A percentile compares a stretch with the other conserved stretches of the same genome.
Conservation (phyloP, 805 yeast genomes). For the Cyberlindnera maritima region DNA sequence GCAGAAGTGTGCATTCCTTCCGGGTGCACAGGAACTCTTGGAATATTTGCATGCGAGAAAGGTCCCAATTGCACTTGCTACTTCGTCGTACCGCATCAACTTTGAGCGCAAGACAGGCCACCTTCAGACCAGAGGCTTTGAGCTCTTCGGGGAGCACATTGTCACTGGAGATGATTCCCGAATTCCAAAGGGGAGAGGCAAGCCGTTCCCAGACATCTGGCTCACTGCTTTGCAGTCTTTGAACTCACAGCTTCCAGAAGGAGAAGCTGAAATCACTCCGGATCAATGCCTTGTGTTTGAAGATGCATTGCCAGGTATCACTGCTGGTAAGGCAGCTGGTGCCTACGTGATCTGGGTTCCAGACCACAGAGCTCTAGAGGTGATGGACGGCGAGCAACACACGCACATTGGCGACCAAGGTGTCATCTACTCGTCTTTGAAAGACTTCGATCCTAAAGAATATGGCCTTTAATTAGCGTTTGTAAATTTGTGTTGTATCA, state of each 20-base stretch:
- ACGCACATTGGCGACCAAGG: slow-evolving; percentile 56
- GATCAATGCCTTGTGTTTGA: slow-evolving; percentile 89
- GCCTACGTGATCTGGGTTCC: slow-evolving; percentile 95
- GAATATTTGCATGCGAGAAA: slow-evolving; percentile 44
- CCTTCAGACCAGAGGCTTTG: slow-evolving; percentile 53
- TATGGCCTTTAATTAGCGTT: slow-evolving; percentile 38
- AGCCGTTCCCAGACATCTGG: slow-evolving; percentile 95
- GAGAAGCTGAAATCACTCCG: slow-evolving; percentile 50
- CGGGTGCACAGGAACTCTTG: slow-evolving; percentile 80
- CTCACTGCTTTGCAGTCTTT: slow-evolving; percentile 69
- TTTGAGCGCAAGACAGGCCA: slow-evolving; percentile 73
- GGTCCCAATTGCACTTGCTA: slow-evolving; percentile 87
- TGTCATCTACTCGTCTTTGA: slow-evolving; percentile 49
- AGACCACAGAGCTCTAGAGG: slow-evolving; percentile 64
- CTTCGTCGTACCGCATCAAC: slow-evolving; percentile 68
- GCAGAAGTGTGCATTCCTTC: slow-evolving; percentile 64
- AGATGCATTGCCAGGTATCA: slow-evolving; percentile 92
- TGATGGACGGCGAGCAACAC: slow-evolving; percentile 48
- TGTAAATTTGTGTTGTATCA: not conserved
- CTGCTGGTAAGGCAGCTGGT: slow-evolving; percentile 79
- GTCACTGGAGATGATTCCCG: slow-evolving; percentile 89
- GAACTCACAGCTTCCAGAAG: slow-evolving; percentile 48
- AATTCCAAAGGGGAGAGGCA: slow-evolving; percentile 82
- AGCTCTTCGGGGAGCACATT: slow-evolving; percentile 59
- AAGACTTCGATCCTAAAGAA: slow-evolving; percentile 47